phyloP scores from a whole-genome alignment of 2,329 filamentous ascomycete species.

The Apiospora marii region DNA sequence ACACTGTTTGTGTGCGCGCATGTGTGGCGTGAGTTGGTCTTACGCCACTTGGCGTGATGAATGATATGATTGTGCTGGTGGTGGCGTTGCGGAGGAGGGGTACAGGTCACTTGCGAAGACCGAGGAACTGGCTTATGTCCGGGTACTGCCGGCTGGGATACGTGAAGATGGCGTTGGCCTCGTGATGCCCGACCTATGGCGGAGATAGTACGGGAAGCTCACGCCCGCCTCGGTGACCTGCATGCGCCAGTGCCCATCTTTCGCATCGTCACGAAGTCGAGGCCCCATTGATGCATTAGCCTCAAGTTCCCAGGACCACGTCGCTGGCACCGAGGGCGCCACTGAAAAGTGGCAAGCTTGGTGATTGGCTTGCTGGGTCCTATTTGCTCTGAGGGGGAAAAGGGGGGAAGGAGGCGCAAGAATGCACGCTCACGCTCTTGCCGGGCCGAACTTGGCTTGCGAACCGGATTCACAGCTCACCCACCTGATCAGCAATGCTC shows the following conservation, averaged over 20 bases:
- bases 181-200: conserved; percentile 38
- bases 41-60: neutral
- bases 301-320: neutral
- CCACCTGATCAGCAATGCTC: conserved; percentile 32
- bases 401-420: neutral
- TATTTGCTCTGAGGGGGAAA: neutral
- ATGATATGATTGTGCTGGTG: neutral
- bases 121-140: conserved; percentile 38
- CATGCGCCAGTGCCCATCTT: conserved; percentile 33
- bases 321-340: neutral
- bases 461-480: neutral
- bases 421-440: neutral
- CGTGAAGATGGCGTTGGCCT: conserved; percentile 39
- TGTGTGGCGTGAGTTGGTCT: neutral
- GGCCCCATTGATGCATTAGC: conserved; percentile 28
- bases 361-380: neutral
- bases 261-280: conserved; percentile 39
- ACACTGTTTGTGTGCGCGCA: conserved; percentile 31
- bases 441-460: neutral
- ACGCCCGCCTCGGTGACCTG: conserved; percentile 32
- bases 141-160: conserved; percentile 38
- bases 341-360: neutral
- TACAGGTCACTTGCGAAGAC: conserved; percentile 36
- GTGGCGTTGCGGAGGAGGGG: neutral
- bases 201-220: conserved; percentile 39